Percentiles rank a stretch among this genome's conserved stretches.
Evolutionary conservation across 805 yeast genomes (phyloP).

Genomic region (Candida loeiensis): DNA sequence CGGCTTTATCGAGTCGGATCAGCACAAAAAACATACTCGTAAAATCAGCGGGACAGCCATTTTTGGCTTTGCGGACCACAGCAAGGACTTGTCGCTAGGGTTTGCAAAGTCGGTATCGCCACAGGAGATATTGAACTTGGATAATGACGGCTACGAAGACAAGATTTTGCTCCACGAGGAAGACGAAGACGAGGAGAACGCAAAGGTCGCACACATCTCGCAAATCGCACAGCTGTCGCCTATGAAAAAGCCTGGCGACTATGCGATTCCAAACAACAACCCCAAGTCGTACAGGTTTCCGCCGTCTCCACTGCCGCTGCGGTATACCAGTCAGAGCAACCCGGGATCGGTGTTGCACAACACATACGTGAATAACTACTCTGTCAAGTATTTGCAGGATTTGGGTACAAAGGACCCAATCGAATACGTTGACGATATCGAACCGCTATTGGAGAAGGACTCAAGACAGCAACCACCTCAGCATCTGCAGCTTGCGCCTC

Average conservation of each 20-base stretch:
- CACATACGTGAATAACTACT: slow-evolving; percentile 24
- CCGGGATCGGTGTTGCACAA: slow-evolving; percentile 10
- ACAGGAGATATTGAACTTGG: slow-evolving; percentile 25
- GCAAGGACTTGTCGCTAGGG: slow-evolving; percentile 60
- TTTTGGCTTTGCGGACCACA: slow-evolving; percentile 68
- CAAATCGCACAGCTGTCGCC: slow-evolving; percentile 11
- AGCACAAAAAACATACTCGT: slow-evolving; percentile 44
- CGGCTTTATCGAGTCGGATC: slow-evolving; percentile 24
- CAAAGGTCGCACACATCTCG: slow-evolving; percentile 4
- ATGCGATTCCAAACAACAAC: slow-evolving; percentile 23
- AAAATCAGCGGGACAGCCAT: slow-evolving; percentile 77
- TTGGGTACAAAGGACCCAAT: slow-evolving; percentile 15
- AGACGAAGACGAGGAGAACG: slow-evolving; percentile 20
- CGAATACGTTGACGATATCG: slow-evolving; percentile 35
- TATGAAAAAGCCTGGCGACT: slow-evolving; percentile 30
- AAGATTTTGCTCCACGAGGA: slow-evolving; percentile 24
- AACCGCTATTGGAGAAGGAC: slow-evolving; percentile 20
- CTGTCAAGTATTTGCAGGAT: slow-evolving; percentile 43
- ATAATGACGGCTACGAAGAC: slow-evolving; percentile 2
- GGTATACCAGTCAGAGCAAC: slow-evolving; percentile 10
- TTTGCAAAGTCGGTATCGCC: slow-evolving; percentile 32
- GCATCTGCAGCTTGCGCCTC: neutral
- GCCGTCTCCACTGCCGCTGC: slow-evolving; percentile 31
- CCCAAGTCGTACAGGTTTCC: slow-evolving; percentile 55
- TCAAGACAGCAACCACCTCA: neutral